A percentile compares a stretch with the other conserved stretches of the same genome.
These are phyloP conservation scores for Cladosporium colombiae DNA, from an alignment of 2,329 filamentous ascomycete species.

Conservation along the genomic window DNA sequence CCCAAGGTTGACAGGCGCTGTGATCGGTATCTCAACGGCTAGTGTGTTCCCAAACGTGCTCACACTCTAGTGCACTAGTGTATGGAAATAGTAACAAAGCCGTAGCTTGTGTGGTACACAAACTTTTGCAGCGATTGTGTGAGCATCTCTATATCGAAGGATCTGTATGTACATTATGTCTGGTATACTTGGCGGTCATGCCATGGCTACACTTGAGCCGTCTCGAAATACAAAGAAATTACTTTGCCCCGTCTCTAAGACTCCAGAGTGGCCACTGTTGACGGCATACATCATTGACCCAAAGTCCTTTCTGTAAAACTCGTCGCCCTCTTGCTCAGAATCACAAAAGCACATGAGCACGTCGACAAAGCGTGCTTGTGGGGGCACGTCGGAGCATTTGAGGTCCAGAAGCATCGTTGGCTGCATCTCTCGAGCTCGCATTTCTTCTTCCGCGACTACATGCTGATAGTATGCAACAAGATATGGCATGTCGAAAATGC, in stretches of 20 bases:
- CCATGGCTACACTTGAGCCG: neutral
- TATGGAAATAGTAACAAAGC: neutral
- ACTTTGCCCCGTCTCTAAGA: neutral
- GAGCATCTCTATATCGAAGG: neutral
- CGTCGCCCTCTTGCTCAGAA: conserved; percentile 1
- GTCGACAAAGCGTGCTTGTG: conserved; percentile 6
- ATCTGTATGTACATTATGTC: neutral
- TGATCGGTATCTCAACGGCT: neutral
- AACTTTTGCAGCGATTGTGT: neutral
- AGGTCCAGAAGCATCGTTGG: neutral
- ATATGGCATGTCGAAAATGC: conserved; percentile 22
- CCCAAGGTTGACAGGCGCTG: neutral
- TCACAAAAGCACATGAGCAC: neutral
- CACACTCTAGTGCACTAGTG: neutral
- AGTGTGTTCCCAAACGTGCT: neutral
- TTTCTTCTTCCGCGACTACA: conserved; percentile 18
- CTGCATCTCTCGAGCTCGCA: neutral
- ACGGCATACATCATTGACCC: neutral
- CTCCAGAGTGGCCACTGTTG: neutral
- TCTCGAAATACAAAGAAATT: neutral
- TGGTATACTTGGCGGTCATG: neutral
- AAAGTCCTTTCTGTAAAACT: neutral
- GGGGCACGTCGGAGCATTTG: neutral
- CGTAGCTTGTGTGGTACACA: neutral
- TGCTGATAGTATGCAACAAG: conserved; percentile 18